Conservation (phyloP, 108 stramenopile genomes). For the Epithemia pelagica region DNA sequence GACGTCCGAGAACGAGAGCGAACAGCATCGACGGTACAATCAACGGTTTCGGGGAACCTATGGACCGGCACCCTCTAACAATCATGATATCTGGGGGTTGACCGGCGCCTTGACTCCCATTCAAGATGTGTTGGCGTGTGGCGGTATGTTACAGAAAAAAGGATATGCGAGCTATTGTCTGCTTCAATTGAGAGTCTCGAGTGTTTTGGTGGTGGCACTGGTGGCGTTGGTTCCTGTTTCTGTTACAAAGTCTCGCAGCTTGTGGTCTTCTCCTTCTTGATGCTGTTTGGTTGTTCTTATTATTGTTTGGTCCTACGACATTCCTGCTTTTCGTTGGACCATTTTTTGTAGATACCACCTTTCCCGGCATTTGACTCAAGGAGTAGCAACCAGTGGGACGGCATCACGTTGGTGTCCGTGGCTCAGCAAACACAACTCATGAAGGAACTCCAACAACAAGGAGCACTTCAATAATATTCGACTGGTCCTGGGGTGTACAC, state of each 20-base stretch:
- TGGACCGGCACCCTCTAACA: conserved; percentile 60
- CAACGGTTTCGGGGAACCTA: conserved; percentile 73
- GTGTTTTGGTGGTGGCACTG: no score
- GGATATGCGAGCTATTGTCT: not conserved
- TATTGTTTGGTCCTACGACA: no score
- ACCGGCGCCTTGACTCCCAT: conserved; percentile 51
- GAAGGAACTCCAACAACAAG: conserved; percentile 39
- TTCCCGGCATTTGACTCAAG: conserved; percentile 71
- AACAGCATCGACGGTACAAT: conserved; percentile 75
- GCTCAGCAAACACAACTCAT: conserved; percentile 44
- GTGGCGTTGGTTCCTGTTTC: no score
- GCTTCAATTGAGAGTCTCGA: no score
- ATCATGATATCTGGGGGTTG: conserved; percentile 48
- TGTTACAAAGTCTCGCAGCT: not conserved
- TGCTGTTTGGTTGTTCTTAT: no score
- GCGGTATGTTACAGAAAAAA: no score
- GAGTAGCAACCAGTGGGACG: conserved; percentile 67
- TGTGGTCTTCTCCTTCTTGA: no score
- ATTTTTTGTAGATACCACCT: conserved; percentile 16
- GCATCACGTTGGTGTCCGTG: conserved; percentile 54
- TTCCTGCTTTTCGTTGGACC: no score
- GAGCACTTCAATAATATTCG: conserved; percentile 44
- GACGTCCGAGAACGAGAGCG: conserved; percentile 70
- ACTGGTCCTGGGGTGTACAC: no score
- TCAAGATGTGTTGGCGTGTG: conserved; percentile 49